phyloP scores from a whole-genome alignment of 164 flowering plant genomes.

The Nymphaea colorata region DNA sequence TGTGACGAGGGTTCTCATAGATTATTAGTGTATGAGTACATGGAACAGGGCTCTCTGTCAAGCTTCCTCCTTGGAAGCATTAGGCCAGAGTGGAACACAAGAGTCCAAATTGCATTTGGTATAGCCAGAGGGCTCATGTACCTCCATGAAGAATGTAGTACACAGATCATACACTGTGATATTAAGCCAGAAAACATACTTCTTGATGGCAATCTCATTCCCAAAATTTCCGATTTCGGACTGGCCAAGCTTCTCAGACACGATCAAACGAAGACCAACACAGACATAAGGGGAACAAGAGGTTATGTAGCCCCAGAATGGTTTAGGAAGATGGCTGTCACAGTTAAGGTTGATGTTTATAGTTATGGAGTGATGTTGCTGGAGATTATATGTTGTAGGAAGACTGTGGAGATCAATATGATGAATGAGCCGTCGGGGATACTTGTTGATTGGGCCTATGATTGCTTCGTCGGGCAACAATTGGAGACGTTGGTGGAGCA shows the following conservation, averaged over 20 bases:
- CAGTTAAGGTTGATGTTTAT: constrained; percentile 18
- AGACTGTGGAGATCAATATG: constrained; percentile 2
- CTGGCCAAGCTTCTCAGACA: constrained; percentile 16
- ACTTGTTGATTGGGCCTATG: constrained; percentile 11
- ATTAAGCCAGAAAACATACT: constrained; percentile 20
- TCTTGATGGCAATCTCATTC: constrained; percentile 9
- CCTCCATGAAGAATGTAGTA: constrained; percentile 15
- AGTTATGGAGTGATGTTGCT: constrained; percentile 22
- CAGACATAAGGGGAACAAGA: constrained; percentile 16
- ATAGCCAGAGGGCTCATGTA: constrained; percentile 15
- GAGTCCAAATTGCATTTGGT: constrained; percentile 13
- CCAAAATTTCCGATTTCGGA: constrained; percentile 26
- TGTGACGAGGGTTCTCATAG: constrained; percentile 1
- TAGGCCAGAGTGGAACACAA: constrained; percentile 16
- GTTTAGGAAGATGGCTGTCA: constrained; percentile 17
- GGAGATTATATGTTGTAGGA: constrained; percentile 15
- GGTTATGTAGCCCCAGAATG: constrained; percentile 26
- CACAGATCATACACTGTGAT: constrained; percentile 18
- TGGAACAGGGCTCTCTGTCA: constrained; percentile 5
- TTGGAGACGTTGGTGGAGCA: constrained; percentile 5
- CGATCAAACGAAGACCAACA: constrained; percentile 16
- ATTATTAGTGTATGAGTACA: constrained; percentile 4
- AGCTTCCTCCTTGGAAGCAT: constrained; percentile 8
- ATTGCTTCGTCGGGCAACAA: constrained; percentile 5
- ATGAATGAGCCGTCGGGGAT: constrained; percentile 4